A percentile compares a stretch with the other conserved stretches of the same genome.
Evolutionary conservation across 164 flowering plant genomes (phyloP).

Genomic region (Chloranthus sessilifolius): DNA sequence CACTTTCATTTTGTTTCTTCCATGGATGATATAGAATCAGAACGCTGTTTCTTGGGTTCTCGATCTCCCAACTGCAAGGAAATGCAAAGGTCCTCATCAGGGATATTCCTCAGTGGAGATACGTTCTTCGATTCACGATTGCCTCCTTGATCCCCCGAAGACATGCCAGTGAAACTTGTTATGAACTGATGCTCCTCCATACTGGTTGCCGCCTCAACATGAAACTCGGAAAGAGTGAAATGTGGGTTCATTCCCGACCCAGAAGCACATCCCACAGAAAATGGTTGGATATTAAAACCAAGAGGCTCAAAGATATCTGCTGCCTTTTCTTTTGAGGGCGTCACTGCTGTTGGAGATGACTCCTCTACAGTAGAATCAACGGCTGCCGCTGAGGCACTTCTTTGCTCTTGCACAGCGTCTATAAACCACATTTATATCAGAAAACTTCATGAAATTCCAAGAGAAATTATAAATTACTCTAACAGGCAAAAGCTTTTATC

Average conservation of each 20-base stretch:
- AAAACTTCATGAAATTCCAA: no score
- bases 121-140: slow-evolving; percentile 36
- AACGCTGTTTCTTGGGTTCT: slow-evolving; percentile 55
- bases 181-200: slow-evolving; percentile 78
- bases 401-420: slow-evolving; percentile 86
- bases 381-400: slow-evolving; percentile 55
- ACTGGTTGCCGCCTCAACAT: slow-evolving; percentile 33
- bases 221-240: slow-evolving; percentile 31
- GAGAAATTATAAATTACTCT: no score
- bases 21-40: slow-evolving; percentile 22
- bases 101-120: slow-evolving; percentile 43
- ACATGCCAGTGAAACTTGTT: slow-evolving; percentile 35
- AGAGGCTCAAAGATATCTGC: slow-evolving; percentile 55
- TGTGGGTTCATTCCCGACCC: slow-evolving; percentile 30
- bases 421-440: no score
- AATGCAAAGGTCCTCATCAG: slow-evolving; percentile 55
- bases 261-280: slow-evolving; percentile 39
- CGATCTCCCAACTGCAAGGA: slow-evolving; percentile 80
- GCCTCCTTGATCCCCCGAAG: slow-evolving; percentile 28
- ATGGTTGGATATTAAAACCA: slow-evolving; percentile 49
- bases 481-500: no score
- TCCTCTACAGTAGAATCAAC: slow-evolving; percentile 74
- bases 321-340: slow-evolving; percentile 37
- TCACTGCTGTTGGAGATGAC: slow-evolving; percentile 55
- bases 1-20: slow-evolving; percentile 34